Base-by-base conservation (phyloP, 495 filamentous ascomycete genomes). In the Aspergillus biplanus region DNA sequence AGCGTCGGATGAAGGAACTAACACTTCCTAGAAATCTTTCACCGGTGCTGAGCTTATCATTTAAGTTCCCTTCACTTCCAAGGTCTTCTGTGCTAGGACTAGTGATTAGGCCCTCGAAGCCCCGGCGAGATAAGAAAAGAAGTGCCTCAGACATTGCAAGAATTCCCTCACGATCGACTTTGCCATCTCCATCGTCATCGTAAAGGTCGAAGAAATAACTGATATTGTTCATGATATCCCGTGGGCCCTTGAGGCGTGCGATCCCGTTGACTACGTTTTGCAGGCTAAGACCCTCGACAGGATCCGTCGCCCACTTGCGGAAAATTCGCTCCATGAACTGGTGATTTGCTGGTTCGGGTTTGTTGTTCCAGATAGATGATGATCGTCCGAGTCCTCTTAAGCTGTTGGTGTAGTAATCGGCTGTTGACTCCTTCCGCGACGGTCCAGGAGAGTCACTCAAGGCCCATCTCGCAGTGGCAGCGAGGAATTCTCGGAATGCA, bases 151-250 rank as follows among this genome's bases (percentile, higher is more conserved):
- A 97, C 65, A 98, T 97, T 56, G 92, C 84, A 49, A 99, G 78
- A 60, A 99, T 98, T 16, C 95, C 95, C 75, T 99, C 95, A 5
- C 96, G 87, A 74, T 99, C 95, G n/a, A 99, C 93, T 65, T 86
- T 90, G 7, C 96, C 95, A 74, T 96, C 91, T 3, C 88, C 86
- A 70, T 91, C 88, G 67, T 99, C 94, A 73, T 98, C 96, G 70
- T 98, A 97, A 0, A 99, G 85, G 70, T 97, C 89, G 67, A 98
- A 99, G 77, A 98, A 99, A 73, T 97, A 98, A 53, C 87, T 92
- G 70, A 99, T 98, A 64, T 89, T 93, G 35, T 91, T 90, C 94
- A 98, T 97, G 65, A 99, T 96, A 74, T 98, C 95, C 46, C 87
- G 87, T 31, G 90, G 91, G 7, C 96, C 94, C 73, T 96, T 97